Conservation (phyloP, 2,329 filamentous ascomycete species). For the Fusarium sarcochroum region DNA sequence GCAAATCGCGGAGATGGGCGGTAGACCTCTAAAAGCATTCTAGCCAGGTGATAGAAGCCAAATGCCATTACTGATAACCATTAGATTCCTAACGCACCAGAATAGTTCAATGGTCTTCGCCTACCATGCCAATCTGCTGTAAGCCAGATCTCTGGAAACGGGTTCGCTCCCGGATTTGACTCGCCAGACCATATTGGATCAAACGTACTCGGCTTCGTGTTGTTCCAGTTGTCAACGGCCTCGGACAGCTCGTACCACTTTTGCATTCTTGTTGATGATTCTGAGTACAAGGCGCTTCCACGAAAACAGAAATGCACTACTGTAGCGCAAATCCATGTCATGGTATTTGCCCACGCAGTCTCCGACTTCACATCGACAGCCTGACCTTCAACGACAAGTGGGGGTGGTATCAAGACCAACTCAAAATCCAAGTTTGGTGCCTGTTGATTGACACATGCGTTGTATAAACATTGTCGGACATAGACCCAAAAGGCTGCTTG, state of each 20-base stretch:
- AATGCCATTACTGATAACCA: slow-evolving; percentile 6
- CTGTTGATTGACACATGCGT: slow-evolving; percentile 39
- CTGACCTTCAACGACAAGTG: neutral
- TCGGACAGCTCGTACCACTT: slow-evolving; percentile 16
- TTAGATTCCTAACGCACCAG: neutral
- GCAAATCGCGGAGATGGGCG: slow-evolving; percentile 16
- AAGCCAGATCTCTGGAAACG: slow-evolving; percentile 16
- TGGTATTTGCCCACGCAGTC: slow-evolving; percentile 40
- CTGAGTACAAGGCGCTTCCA: neutral
- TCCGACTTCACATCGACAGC: slow-evolving; percentile 24
- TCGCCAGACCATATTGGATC: slow-evolving; percentile 10
- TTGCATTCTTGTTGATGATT: slow-evolving; percentile 5
- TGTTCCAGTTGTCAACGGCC: slow-evolving; percentile 13
- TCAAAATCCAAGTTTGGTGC: slow-evolving; percentile 25
- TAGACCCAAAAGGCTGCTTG: slow-evolving; percentile 42
- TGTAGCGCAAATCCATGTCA: slow-evolving; percentile 39
- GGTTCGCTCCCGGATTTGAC: neutral
- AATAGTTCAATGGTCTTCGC: neutral
- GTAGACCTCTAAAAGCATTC: slow-evolving; percentile 11
- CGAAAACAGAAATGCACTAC: slow-evolving; percentile 35
- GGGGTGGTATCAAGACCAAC: slow-evolving; percentile 2
- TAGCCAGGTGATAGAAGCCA: slow-evolving; percentile 13
- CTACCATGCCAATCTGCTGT: slow-evolving; percentile 21
- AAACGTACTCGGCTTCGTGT: slow-evolving; percentile 10
- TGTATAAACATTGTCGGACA: slow-evolving; percentile 38